Evolutionary conservation across 2,329 filamentous ascomycete genomes (phyloP).

Genomic region (Colletotrichum liaoningense): DNA sequence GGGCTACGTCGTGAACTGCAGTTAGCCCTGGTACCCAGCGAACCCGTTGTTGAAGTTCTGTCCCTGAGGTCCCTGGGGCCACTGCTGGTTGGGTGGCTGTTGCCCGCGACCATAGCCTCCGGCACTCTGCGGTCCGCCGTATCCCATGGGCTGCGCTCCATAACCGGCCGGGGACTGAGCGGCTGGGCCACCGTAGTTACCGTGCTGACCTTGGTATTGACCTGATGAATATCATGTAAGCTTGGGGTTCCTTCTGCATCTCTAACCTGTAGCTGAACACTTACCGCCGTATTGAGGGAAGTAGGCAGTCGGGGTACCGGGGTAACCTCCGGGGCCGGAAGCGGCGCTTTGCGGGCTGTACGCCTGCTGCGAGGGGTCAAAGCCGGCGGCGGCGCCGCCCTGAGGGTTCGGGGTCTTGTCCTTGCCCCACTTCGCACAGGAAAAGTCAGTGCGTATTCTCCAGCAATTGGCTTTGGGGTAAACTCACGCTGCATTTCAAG

Average conservation of each 20-base stretch:
- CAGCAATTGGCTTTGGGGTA: background rate
- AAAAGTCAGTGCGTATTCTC: constrained; percentile 23
- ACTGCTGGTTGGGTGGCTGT: constrained; percentile 66
- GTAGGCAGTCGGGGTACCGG: constrained; percentile 82
- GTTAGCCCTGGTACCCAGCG: constrained; percentile 71
- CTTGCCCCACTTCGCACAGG: constrained; percentile 87
- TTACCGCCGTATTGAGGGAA: constrained; percentile 94
- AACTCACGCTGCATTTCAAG: constrained; percentile 96
- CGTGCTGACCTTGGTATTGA: constrained; percentile 74
- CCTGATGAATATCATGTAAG: constrained; percentile 49
- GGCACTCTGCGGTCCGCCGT: constrained; percentile 78
- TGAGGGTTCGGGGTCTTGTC: constrained; percentile 87
- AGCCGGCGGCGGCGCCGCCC: constrained; percentile 67
- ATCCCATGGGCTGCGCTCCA: constrained; percentile 76
- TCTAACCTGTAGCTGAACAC: constrained; percentile 41
- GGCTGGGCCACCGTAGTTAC: constrained; percentile 72
- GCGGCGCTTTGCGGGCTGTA: constrained; percentile 78
- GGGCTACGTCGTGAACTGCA: background rate
- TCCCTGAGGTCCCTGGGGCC: constrained; percentile 61
- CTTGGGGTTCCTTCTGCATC: constrained; percentile 12
- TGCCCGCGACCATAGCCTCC: constrained; percentile 87
- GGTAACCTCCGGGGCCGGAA: constrained; percentile 74
- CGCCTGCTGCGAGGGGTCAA: constrained; percentile 80
- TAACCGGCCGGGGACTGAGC: constrained; percentile 72
- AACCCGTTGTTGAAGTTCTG: constrained; percentile 73